Base-by-base conservation (phyloP, 2,329 filamentous ascomycete genomes). In the Rhinocladiella similis region DNA sequence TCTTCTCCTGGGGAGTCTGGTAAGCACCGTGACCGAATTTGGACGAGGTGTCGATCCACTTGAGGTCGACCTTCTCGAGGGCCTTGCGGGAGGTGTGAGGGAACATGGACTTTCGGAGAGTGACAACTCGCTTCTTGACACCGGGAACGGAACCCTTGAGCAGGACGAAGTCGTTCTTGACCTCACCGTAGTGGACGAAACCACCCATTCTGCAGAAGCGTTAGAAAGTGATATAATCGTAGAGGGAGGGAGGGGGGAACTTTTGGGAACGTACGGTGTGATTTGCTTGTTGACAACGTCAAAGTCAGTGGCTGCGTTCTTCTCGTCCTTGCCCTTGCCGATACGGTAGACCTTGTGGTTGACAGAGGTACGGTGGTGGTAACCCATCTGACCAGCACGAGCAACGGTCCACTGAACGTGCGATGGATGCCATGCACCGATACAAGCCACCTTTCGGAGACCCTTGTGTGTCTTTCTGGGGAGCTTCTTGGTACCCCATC, bases 371-470 rank as follows among this genome's bases (percentile, higher is more conserved):
- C 94, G 92, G 84, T 99, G 94, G 80, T 99, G 94, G 88, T 99
- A 99, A 85, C 94, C 94, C 80, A 87, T 86, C 84, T 99, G 94
- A 96, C 94, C 94, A 67, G 94, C 94, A 89, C 94, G 94, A 77
- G 93, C 94, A 83, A 99, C 94, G 78, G 94, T 99, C 94, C 94
- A 99, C 85, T 99, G 94, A 80, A 99, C 94, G 91, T 99, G 94
- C 80, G 90, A 91, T 76, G 94, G 94, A 85, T 99, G 94, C 94
- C 94, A 99, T 72, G 94, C 94, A 90, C 94, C 94, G 80, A 99
- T 99, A 96, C 94, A 99, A 76, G 94, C 94, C 72, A 99, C 93
- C 90, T 99, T 99, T 75, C 94, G 89, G 75, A 99, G 91, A 96
- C 94, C 94, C 89, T 99, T 99, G 90, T 99, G 94, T 64, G 94